Conservation (phyloP, 805 yeast genomes). For the Kluyveromyces siamensis region DNA sequence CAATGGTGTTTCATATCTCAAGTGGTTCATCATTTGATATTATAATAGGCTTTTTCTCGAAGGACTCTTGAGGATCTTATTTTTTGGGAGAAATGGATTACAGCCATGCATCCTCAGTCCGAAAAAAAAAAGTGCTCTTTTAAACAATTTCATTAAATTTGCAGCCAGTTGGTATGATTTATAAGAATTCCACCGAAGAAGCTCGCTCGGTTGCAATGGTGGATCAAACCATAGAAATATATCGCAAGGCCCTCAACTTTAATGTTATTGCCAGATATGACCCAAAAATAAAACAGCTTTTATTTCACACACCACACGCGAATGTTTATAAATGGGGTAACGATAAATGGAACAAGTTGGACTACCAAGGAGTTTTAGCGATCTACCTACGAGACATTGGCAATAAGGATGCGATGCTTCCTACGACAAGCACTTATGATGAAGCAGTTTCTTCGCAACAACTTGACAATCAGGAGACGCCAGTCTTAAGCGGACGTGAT, state of each 20-base stretch:
- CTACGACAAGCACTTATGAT: slow-evolving; percentile 21
- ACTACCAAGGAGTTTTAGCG: slow-evolving; percentile 62
- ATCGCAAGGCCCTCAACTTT: slow-evolving; percentile 58
- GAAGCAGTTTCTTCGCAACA: slow-evolving; percentile 9
- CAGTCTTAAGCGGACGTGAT: slow-evolving; percentile 24
- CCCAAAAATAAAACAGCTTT: slow-evolving; percentile 56
- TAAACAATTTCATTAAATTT: background rate
- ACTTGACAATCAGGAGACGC: slow-evolving; percentile 3
- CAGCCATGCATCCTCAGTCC: background rate
- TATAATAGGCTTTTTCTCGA: background rate
- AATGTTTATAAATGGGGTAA: slow-evolving; percentile 54
- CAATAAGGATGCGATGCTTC: slow-evolving; percentile 16
- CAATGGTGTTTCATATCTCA: background rate
- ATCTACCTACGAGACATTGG: slow-evolving; percentile 47
- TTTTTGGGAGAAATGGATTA: no score
- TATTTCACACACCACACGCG: slow-evolving; percentile 63
- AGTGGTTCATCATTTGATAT: background rate
- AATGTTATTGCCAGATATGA: slow-evolving; percentile 74
- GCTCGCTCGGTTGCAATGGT: background rate
- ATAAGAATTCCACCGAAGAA: background rate
- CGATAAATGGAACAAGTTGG: slow-evolving; percentile 64
- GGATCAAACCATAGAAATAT: slow-evolving; percentile 44
- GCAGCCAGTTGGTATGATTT: background rate
- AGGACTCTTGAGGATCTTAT: background rate
- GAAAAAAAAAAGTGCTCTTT: background rate